phyloP scores from a whole-genome alignment of 73 alveolate genomes.

The Paramecium sexaurelia region DNA sequence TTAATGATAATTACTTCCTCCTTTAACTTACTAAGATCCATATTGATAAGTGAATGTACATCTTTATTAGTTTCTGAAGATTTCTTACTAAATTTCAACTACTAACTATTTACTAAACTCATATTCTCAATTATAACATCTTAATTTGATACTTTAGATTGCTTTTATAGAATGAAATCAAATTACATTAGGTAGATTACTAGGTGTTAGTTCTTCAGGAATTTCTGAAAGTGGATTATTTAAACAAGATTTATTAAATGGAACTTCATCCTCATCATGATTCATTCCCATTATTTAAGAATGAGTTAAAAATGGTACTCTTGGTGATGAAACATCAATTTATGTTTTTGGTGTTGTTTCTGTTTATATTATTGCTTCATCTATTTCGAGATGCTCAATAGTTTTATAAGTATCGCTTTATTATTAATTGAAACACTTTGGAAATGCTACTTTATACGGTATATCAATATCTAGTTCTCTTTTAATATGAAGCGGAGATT shows the following conservation, averaged over 20 bases:
- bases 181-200: background rate
- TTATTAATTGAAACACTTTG: background rate
- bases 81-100: conserved; percentile 50
- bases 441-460: background rate
- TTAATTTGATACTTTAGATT: background rate
- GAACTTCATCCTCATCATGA: conserved; percentile 8
- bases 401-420: conserved; percentile 5
- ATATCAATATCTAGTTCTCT: conserved; percentile 43
- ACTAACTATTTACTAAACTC: conserved; percentile 35
- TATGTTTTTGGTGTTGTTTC: conserved; percentile 42
- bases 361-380: background rate
- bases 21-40: conserved; percentile 26
- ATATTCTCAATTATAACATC: background rate
- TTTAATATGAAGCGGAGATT: conserved; percentile 45
- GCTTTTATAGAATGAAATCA: background rate
- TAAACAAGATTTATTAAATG: background rate
- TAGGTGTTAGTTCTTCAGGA: conserved; percentile 39
- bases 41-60: background rate
- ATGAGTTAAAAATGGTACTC: conserved; percentile 47
- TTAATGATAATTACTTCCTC: background rate
- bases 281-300: conserved; percentile 25
- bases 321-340: conserved; percentile 21
- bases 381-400: background rate
- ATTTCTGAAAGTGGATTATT: background rate
- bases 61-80: conserved; percentile 28